Evolutionary conservation across 192 early-diverging fungal species (phyloP).

Genomic region (Coemansia sp.): DNA sequence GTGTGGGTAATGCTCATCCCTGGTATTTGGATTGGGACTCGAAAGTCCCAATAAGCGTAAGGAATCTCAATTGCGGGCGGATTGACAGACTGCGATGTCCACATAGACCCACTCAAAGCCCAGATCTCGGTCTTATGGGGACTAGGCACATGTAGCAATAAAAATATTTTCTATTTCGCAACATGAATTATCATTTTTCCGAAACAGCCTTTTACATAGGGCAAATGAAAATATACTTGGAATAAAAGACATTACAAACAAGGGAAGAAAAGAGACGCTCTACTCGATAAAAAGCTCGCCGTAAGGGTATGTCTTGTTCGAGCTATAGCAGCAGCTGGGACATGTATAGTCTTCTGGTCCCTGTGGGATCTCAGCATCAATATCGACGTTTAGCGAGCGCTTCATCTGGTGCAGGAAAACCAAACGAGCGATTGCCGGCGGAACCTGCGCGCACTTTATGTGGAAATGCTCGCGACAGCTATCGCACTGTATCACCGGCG

Average conservation of each 20-base stretch:
- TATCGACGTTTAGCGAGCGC: slow-evolving; percentile 18
- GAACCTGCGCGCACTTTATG: slow-evolving; percentile 55
- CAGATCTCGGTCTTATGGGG: not conserved
- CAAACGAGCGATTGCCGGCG: slow-evolving; percentile 23
- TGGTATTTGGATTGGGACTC: slow-evolving; percentile 3
- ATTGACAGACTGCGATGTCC: not conserved
- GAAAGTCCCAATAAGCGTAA: slow-evolving; percentile 5
- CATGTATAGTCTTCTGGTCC: slow-evolving; percentile 28
- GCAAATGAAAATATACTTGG: not conserved
- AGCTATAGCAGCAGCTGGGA: slow-evolving; percentile 38
- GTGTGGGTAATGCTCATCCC: slow-evolving; percentile 27
- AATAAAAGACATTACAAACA: not conserved
- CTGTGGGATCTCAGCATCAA: slow-evolving; percentile 21
- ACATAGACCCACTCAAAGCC: not conserved
- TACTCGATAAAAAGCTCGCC: slow-evolving; percentile 39
- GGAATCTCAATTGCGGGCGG: not conserved
- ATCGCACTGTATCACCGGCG: slow-evolving; percentile 62
- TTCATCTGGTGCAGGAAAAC: slow-evolving; percentile 35
- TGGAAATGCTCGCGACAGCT: slow-evolving; percentile 65
- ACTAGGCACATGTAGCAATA: not conserved
- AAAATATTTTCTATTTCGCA: too few relatives aligned
- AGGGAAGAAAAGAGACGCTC: not conserved
- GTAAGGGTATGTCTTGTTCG: slow-evolving; percentile 22
- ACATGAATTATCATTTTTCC: too few relatives aligned
- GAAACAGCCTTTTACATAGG: not conserved